These are phyloP conservation scores for Cladophialophora psammophila DNA, from an alignment of 2,329 filamentous ascomycete species.

Conservation along the genomic window DNA sequence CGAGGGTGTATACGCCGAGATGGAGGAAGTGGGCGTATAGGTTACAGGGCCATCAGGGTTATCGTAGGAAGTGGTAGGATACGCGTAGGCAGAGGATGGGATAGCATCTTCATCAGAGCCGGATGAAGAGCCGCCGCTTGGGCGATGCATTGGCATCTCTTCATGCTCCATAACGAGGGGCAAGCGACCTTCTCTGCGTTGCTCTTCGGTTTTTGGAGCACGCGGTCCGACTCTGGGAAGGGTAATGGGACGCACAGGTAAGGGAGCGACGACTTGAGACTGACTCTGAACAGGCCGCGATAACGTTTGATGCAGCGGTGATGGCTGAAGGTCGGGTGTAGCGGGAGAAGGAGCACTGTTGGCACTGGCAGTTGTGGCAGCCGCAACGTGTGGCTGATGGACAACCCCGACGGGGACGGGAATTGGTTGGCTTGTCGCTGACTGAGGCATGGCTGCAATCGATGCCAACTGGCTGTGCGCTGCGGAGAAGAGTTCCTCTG, in stretches of 20 bases:
- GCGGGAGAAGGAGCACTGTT: conserved; percentile 9
- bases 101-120: conserved; percentile 50
- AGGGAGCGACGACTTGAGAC: conserved; percentile 31
- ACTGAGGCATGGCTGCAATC: conserved; percentile 12
- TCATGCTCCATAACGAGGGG: conserved; percentile 51
- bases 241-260: conserved; percentile 27
- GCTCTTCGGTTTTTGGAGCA: conserved; percentile 30
- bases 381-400: conserved; percentile 24
- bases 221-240: conserved; percentile 28
- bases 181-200: conserved; percentile 35
- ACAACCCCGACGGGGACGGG: conserved; percentile 10
- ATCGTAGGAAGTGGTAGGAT: conserved; percentile 46
- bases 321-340: conserved; percentile 23
- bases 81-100: conserved; percentile 46
- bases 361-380: conserved; percentile 9
- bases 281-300: conserved; percentile 18
- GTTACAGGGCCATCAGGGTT: conserved; percentile 43
- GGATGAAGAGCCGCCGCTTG: conserved; percentile 48
- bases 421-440: conserved; percentile 23
- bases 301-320: conserved; percentile 7
- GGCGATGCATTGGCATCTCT: conserved; percentile 51
- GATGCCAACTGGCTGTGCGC: conserved; percentile 13
- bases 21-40: conserved; percentile 45
- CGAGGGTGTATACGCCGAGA: conserved; percentile 43
- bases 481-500: conserved; percentile 21